phyloP scores from a whole-genome alignment of 208 protist species.

The Trypanosomatidae sp. region DNA sequence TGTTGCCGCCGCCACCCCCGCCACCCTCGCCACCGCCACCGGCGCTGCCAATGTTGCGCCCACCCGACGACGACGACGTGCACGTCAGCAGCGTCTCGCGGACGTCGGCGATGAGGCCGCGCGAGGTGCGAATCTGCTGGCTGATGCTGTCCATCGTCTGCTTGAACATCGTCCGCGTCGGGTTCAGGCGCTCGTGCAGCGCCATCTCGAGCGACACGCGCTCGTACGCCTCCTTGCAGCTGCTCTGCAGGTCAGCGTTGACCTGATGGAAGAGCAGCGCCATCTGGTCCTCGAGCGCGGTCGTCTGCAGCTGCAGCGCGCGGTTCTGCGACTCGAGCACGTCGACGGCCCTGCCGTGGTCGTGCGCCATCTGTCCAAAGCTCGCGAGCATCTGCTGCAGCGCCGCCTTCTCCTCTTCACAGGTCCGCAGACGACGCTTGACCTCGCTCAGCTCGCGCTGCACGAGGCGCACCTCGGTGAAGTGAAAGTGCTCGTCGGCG shows the following conservation, averaged over 20 bases:
- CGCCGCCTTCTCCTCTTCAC: conserved; percentile 39
- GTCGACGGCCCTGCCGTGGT: conserved; percentile 72
- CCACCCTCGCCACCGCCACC: neutral
- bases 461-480: conserved; percentile 73
- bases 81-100: conserved; percentile 45
- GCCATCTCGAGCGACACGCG: conserved; percentile 61
- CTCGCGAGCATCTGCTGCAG: conserved; percentile 72
- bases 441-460: conserved; percentile 53
- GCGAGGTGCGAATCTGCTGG: conserved; percentile 62
- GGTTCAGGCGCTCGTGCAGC: conserved; percentile 65
- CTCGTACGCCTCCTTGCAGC: conserved; percentile 65
- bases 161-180: conserved; percentile 60
- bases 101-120: conserved; percentile 66
- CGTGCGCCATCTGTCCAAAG: conserved; percentile 53
- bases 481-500: conserved; percentile 81
- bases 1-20: conserved; percentile 9
- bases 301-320: conserved; percentile 68
- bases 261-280: conserved; percentile 83
- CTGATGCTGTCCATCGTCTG: conserved; percentile 86
- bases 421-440: conserved; percentile 31
- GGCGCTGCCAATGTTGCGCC: too few species aligned
- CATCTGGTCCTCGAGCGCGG: conserved; percentile 86
- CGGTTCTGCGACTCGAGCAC: conserved; percentile 76
- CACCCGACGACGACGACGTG: neutral
- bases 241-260: conserved; percentile 57